Conservation (phyloP, 2,329 filamentous ascomycete genomes). For the Teratosphaeria epicoccoides region DNA sequence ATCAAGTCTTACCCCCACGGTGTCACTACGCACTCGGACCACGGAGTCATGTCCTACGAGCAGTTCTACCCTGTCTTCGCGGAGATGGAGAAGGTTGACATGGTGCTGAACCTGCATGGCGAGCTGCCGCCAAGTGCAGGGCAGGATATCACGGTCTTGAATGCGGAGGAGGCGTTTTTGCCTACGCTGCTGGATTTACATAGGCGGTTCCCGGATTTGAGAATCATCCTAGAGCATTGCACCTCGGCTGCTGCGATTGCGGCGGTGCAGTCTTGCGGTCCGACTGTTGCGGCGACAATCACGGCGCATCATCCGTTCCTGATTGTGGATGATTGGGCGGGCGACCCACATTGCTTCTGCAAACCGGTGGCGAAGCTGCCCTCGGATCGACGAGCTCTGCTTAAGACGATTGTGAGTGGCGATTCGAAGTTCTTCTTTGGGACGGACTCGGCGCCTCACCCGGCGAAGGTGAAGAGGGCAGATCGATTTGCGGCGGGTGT, state of each 20-base stretch:
- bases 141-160: conserved; percentile 39
- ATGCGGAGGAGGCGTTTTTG: conserved; percentile 67
- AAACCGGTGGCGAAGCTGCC: conserved; percentile 58
- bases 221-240: conserved; percentile 67
- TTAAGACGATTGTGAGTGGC: conserved; percentile 52
- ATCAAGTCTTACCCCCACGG: conserved; percentile 58
- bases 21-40: conserved; percentile 50
- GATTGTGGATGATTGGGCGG: conserved; percentile 61
- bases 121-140: conserved; percentile 54
- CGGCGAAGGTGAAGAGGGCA: conserved; percentile 49
- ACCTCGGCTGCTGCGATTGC: conserved; percentile 72
- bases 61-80: conserved; percentile 68
- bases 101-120: conserved; percentile 89
- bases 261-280: conserved; percentile 65
- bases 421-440: conserved; percentile 63
- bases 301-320: conserved; percentile 80
- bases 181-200: conserved; percentile 69
- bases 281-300: conserved; percentile 68
- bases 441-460: conserved; percentile 63
- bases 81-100: conserved; percentile 75
- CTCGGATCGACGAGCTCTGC: conserved; percentile 59
- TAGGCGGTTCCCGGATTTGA: conserved; percentile 60
- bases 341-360: conserved; percentile 68
- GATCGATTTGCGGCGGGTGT: conserved; percentile 57
- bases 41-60: conserved; percentile 59